Base-by-base conservation (phyloP, 257 asterid genomes). In the Nicotiana benthamiana region DNA sequence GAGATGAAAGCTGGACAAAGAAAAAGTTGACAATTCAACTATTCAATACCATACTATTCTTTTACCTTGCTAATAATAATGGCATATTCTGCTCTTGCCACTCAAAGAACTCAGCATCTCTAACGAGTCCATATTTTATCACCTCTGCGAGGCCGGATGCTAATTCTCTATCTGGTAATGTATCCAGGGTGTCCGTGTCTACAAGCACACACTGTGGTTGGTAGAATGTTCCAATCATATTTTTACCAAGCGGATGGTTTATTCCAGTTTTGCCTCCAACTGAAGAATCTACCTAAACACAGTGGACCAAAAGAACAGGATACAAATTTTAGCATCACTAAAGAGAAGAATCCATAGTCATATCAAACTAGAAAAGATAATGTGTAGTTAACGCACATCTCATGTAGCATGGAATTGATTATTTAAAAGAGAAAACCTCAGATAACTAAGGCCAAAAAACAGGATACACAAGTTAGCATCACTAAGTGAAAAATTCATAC, bases 221-320 rank as follows among this genome's bases (percentile, higher is more conserved):
- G 88, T 94, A 96, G 86, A 96, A 96, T 74, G 99, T 97, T 57
- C 99, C 99, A 51, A 96, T 96, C 82, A 96, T 17, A 83, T 96
- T 96, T 84, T 94, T 96, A 62, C 99, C 99, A 59, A 96, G 99
- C n/a, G 80, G 95, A 87, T 96, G 98, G 83, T 96, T 96, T 85
- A 96, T 96, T 87, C 98, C 99, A 80, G 98, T 96, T 89, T 96
- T 96, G 63, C 99, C 99, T 84, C 99, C 99, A 80, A 96, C 97
- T 0, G 99, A 96, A 78, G 98, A 96, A 86, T 96, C 99, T 30
- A 96, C 99, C 99, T 96, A 65, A 76, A 77, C 80, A 97, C 97
- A 91, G 57, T 70, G 17, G 77, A 15, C 75, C 57, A 52, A 61
- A 40, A 43, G 26, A 83, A 81, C 60, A 80, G 22, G 81, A 18